Percentiles rank a stretch among this genome's conserved stretches.
These are phyloP conservation scores for Pichia sp. DNA, from an alignment of 1,139 yeast genomes.

Conservation along the genomic window DNA sequence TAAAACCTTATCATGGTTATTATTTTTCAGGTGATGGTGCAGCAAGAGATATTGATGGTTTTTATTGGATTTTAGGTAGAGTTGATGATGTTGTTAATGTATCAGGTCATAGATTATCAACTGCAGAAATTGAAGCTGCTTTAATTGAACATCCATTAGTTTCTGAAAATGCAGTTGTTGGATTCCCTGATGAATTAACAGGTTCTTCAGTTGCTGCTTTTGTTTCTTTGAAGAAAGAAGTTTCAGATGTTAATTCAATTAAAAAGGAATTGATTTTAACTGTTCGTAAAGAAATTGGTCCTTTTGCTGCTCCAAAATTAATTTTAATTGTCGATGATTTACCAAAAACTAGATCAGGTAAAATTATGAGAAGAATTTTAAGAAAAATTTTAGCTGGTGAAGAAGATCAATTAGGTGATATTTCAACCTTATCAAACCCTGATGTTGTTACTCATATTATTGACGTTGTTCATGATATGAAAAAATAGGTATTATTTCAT, in stretches of 20 bases:
- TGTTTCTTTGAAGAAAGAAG: constrained; percentile 53
- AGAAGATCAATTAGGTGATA: constrained; percentile 73
- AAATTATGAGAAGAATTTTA: constrained; percentile 77
- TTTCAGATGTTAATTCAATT: constrained; percentile 35
- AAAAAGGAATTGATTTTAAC: constrained; percentile 67
- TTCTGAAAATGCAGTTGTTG: constrained; percentile 76
- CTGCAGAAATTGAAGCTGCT: constrained; percentile 81
- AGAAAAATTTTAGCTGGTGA: constrained; percentile 75
- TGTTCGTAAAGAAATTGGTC: constrained; percentile 76
- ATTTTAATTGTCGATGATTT: constrained; percentile 68
- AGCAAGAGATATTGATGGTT: constrained; percentile 71
- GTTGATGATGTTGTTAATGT: constrained; percentile 82
- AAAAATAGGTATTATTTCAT: background rate
- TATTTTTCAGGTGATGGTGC: constrained; percentile 83
- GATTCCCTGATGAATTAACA: constrained; percentile 73
- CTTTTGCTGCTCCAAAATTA: constrained; percentile 76
- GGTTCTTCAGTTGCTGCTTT: constrained; percentile 83
- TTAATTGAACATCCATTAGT: constrained; percentile 63
- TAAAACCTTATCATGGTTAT: constrained; percentile 61
- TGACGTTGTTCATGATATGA: constrained; percentile 38
- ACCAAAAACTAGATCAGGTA: constrained; percentile 81
- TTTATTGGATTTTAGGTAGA: constrained; percentile 75
- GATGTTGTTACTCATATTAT: constrained; percentile 61
- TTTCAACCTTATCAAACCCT: constrained; percentile 72
- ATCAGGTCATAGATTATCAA: constrained; percentile 72